Percentiles rank a stretch among this genome's conserved stretches.
These are phyloP conservation scores for Pseudonectria foliicola DNA, from an alignment of 2,329 filamentous ascomycete genomes.

Conservation along the genomic window DNA sequence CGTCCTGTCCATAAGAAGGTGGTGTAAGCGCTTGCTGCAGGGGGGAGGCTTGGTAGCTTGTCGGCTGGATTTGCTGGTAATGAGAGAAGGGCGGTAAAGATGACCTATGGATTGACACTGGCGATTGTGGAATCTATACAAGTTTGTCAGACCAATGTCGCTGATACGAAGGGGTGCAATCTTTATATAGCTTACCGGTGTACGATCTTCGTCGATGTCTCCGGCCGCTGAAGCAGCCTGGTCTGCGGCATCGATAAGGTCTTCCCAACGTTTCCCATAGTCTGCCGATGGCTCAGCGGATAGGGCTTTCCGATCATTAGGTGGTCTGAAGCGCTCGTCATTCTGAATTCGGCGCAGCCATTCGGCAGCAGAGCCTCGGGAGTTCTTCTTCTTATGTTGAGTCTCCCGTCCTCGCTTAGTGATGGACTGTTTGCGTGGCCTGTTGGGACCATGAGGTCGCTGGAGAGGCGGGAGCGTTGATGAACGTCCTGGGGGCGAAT, in stretches of 20 bases:
- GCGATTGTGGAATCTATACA: slow-evolving; percentile 54
- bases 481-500: slow-evolving; percentile 78
- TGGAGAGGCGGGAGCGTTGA: slow-evolving; percentile 83
- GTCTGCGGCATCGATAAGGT: slow-evolving; percentile 81
- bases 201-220: slow-evolving; percentile 83
- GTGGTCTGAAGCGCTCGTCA: slow-evolving; percentile 56
- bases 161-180: neutral
- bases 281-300: slow-evolving; percentile 78
- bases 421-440: slow-evolving; percentile 80
- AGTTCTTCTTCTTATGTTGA: slow-evolving; percentile 76
- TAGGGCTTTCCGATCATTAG: slow-evolving; percentile 71
- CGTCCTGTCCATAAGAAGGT: slow-evolving; percentile 60
- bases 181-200: slow-evolving; percentile 67
- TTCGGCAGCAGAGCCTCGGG: slow-evolving; percentile 60
- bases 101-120: slow-evolving; percentile 54
- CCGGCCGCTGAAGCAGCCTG: slow-evolving; percentile 76
- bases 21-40: slow-evolving; percentile 87
- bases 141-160: slow-evolving; percentile 16
- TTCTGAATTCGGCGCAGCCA: slow-evolving; percentile 55
- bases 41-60: slow-evolving; percentile 79
- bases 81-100: slow-evolving; percentile 54
- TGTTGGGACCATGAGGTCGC: slow-evolving; percentile 59
- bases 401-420: slow-evolving; percentile 68
- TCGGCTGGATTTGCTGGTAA: slow-evolving; percentile 54
- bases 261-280: slow-evolving; percentile 90